These are phyloP conservation scores for Pichia eremophila DNA, from an alignment of 805 yeast species.

Conservation along the genomic window DNA sequence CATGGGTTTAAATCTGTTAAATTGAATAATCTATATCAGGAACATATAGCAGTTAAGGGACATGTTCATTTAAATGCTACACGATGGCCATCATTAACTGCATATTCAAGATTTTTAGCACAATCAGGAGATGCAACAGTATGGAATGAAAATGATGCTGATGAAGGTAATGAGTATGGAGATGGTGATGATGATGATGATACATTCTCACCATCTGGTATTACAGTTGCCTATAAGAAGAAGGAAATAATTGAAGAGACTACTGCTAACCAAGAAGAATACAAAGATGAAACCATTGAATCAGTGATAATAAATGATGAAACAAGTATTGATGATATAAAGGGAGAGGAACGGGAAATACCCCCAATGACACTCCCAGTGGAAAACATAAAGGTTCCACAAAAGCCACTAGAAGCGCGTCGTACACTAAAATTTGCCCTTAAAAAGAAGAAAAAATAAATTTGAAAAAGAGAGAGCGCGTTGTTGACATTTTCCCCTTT, in stretches of 20 bases:
- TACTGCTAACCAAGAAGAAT: no score
- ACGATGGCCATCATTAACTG: conserved; percentile 59
- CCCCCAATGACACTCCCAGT: not conserved
- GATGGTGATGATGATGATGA: no score
- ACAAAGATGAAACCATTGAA: no score
- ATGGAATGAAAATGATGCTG: not conserved
- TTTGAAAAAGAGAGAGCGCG: no score
- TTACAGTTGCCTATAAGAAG: not conserved
- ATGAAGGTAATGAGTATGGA: no score
- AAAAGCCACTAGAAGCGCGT: not conserved
- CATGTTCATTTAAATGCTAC: conserved; percentile 93
- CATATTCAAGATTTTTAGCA: not conserved
- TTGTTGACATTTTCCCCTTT: not conserved
- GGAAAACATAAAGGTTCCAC: not conserved
- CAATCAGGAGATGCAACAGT: not conserved
- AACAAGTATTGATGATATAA: no score
- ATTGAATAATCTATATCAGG: conserved; percentile 85
- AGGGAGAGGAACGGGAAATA: no score
- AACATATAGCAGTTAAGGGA: conserved; percentile 69
- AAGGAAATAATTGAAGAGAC: no score
- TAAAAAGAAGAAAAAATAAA: not conserved
- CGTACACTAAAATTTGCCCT: not conserved
- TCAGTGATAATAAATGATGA: no score
- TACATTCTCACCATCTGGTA: not conserved
- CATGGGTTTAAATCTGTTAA: conserved; percentile 79